Percentiles rank a stretch among this genome's conserved stretches.
These are phyloP conservation scores for Cryptococcus jaspeensis DNA, from an alignment of 1,284 basidiomycete genomes.

Conservation along the genomic window DNA sequence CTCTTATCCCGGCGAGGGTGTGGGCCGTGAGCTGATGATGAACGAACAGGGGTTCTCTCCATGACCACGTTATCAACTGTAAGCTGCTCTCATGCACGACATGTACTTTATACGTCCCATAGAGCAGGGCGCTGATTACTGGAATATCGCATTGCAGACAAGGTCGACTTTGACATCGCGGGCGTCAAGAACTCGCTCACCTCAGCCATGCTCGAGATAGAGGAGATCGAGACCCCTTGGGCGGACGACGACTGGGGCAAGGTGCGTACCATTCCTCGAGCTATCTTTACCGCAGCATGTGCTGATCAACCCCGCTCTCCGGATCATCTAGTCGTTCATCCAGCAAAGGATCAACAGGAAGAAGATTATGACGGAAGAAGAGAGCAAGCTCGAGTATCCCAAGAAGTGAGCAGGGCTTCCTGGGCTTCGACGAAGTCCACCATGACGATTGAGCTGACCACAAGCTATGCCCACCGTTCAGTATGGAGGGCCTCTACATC, in stretches of 20 bases:
- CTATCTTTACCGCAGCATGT: background rate
- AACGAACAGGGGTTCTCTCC: conserved; percentile 57
- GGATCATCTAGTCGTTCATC: conserved; percentile 13
- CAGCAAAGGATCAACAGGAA: conserved; percentile 24
- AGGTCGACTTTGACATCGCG: conserved; percentile 62
- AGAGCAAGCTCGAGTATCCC: conserved; percentile 17
- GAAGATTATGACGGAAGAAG: conserved; percentile 17
- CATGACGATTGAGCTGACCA: conserved; percentile 38
- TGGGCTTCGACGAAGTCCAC: conserved; percentile 19
- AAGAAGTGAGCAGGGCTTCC: conserved; percentile 10
- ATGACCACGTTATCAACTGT: conserved; percentile 65
- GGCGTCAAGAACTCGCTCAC: conserved; percentile 62
- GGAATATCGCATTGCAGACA: conserved; percentile 10
- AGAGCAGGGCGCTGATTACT: too few relatives aligned
- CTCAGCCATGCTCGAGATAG: conserved; percentile 48
- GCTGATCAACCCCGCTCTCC: too few relatives aligned
- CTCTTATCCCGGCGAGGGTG: background rate
- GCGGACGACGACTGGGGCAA: conserved; percentile 63
- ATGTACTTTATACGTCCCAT: background rate
- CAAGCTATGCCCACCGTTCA: conserved; percentile 51
- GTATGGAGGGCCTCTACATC: conserved; percentile 59
- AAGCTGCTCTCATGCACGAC: background rate
- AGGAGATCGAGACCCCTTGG: conserved; percentile 58
- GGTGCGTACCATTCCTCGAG: conserved; percentile 3
- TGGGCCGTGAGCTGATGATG: background rate